These are phyloP conservation scores for Verticillium tricorpus DNA, from an alignment of 2,329 filamentous ascomycete species.

Conservation along the genomic window DNA sequence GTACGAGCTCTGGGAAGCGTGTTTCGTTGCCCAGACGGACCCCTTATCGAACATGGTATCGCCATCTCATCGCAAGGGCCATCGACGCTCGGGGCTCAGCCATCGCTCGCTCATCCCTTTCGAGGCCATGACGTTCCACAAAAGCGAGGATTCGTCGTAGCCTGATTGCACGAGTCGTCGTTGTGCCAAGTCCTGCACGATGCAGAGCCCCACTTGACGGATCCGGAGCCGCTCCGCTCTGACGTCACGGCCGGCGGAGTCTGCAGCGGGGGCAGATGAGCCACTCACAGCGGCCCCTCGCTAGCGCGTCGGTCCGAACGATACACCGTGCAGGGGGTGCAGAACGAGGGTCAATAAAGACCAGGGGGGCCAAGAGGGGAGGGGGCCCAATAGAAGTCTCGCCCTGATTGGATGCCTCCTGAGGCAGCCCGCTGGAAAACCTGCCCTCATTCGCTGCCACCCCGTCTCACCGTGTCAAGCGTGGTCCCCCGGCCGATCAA, in stretches of 20 bases:
- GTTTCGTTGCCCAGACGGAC: neutral
- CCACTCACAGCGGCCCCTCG: neutral
- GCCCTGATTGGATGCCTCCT: neutral
- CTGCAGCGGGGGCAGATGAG: neutral
- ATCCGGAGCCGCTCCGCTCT: neutral
- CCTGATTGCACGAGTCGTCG: neutral
- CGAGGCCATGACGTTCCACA: neutral
- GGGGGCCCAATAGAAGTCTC: neutral
- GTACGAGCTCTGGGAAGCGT: neutral
- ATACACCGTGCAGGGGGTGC: neutral
- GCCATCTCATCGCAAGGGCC: neutral
- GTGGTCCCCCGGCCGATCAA: neutral
- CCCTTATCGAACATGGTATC: neutral
- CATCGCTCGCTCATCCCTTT: no score
- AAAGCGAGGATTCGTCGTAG: neutral
- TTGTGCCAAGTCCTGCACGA: neutral
- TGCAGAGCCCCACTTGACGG: neutral
- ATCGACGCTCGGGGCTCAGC: neutral
- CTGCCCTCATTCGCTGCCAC: neutral
- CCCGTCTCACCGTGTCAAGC: neutral
- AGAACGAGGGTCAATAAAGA: no score
- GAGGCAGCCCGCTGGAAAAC: neutral
- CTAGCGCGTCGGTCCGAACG: neutral
- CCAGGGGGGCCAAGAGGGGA: neutral
- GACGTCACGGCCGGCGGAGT: neutral